Evolutionary conservation across 768 basidiomycete genomes (phyloP).

Genomic region (Pleurotus tuoliensis): DNA sequence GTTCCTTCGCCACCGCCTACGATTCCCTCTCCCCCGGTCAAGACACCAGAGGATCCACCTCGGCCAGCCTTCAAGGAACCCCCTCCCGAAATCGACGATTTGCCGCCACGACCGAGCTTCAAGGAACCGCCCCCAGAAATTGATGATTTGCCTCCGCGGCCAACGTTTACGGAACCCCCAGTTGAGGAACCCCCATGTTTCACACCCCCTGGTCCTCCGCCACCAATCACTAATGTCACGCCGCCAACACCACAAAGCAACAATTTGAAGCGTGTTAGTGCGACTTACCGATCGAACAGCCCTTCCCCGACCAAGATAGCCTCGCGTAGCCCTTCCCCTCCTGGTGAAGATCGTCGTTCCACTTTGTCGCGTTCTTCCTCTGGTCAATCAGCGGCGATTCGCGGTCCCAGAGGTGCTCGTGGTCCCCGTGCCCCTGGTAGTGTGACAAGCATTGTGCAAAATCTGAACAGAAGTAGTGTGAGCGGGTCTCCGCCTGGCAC

Average conservation of each 20-base stretch:
- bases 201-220: constrained; percentile 26
- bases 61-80: constrained; percentile 60
- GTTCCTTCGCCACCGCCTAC: constrained; percentile 20
- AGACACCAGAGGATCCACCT: constrained; percentile 18
- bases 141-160: constrained; percentile 37
- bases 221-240: constrained; percentile 39
- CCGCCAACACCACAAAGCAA: constrained; percentile 49
- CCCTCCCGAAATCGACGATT: constrained; percentile 50
- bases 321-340: constrained; percentile 44
- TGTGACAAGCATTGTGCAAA: constrained; percentile 56
- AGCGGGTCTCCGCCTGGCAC: constrained; percentile 29
- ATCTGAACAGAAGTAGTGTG: constrained; percentile 47
- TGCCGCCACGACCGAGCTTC: constrained; percentile 40
- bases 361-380: constrained; percentile 19
- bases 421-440: constrained; percentile 39
- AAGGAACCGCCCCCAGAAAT: constrained; percentile 62
- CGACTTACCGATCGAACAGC: constrained; percentile 28
- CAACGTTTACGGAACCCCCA: constrained; percentile 36
- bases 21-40: constrained; percentile 24
- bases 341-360: constrained; percentile 19
- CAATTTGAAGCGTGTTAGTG: constrained; percentile 14
- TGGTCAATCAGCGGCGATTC: constrained; percentile 17
- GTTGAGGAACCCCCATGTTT: constrained; percentile 23
- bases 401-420: constrained; percentile 40
- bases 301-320: constrained; percentile 30